Evolutionary conservation across 345 rosid genomes (phyloP), one percentile per base, ranked within the genome.

Genomic region (Hypericum perforatum): DNA sequence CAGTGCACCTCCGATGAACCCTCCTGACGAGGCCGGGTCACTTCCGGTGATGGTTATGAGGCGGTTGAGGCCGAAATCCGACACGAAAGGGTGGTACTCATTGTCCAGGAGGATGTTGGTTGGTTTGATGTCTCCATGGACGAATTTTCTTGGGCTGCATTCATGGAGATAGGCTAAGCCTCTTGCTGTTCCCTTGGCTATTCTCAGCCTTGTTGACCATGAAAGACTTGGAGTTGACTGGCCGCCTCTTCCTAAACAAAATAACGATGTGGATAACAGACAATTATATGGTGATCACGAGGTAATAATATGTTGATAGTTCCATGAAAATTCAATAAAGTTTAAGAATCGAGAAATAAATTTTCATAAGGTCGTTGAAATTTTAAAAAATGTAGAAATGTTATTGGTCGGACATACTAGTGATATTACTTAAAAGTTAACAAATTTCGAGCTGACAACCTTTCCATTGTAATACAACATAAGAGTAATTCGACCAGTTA

Each of bases 121-220:
- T 0, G 99, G 97, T 59, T 85, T 92, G 59, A 92, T 56, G 54
- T 85, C 91, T 39, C 95, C 99, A 11, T 92, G 99, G 37, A 89
- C 80, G 11, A 85, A 82, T 66, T 89, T 92, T 43, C 94, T 76
- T 5, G 99, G 97, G 62, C 97, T 92, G 77, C 95, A 85, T 61
- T 92, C 99, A 49, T 92, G 99, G 63, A 92, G 87, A 65, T 92
- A 86, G 43, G 99, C 99, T 57, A 92, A 29, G 44, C 97, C 99
- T 45, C 89, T 81, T 41, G 99, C 97, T 5, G 94, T 70, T 55
- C 97, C 99, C 70, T 86, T 89, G 8, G 78, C 85, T 3, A 92
- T 78, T 70, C 78, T 79, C 11, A 89, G 74, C 56, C 99, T 76
- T 39, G 79, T 80, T 68, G 95, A 67, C 99, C 99, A 92, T 36